phyloP scores from a whole-genome alignment of 495 filamentous ascomycete species.

The Tricharina praecox region DNA sequence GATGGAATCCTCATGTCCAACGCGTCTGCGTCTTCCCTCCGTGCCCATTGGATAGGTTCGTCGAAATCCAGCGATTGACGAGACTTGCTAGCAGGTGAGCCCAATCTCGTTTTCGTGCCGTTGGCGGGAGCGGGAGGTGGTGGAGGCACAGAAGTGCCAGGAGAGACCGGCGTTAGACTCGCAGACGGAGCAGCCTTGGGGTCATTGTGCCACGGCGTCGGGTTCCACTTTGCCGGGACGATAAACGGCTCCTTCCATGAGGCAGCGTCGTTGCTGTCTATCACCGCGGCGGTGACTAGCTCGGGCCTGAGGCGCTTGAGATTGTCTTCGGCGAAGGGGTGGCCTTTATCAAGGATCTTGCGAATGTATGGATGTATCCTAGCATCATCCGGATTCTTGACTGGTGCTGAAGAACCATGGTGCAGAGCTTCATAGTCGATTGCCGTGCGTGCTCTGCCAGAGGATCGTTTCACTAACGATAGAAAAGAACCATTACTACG shows the following conservation, averaged over 20 bases:
- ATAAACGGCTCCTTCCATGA: slow-evolving; percentile 58
- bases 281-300: slow-evolving; percentile 46
- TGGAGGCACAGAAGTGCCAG: neutral
- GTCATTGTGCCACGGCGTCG: slow-evolving; percentile 30
- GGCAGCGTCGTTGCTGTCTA: slow-evolving; percentile 39
- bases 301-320: slow-evolving; percentile 56
- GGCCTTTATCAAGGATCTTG: slow-evolving; percentile 50
- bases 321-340: slow-evolving; percentile 43
- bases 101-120: neutral
- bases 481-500: neutral
- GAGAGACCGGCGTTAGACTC: neutral
- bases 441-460: slow-evolving; percentile 41
- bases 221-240: slow-evolving; percentile 50
- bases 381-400: slow-evolving; percentile 52
- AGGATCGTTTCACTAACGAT: slow-evolving; percentile 21
- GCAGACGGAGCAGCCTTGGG: slow-evolving; percentile 4
- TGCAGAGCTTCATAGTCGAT: slow-evolving; percentile 65
- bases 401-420: slow-evolving; percentile 40
- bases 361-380: slow-evolving; percentile 58
- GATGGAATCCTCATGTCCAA: slow-evolving; percentile 61
- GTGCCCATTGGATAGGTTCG: slow-evolving; percentile 22
- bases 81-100: neutral
- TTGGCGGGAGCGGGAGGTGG: neutral
- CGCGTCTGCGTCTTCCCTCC: slow-evolving; percentile 21
- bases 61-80: slow-evolving; percentile 15